Base-by-base conservation (phyloP, 768 basidiomycete species). In the Tephrocybe sp. region DNA sequence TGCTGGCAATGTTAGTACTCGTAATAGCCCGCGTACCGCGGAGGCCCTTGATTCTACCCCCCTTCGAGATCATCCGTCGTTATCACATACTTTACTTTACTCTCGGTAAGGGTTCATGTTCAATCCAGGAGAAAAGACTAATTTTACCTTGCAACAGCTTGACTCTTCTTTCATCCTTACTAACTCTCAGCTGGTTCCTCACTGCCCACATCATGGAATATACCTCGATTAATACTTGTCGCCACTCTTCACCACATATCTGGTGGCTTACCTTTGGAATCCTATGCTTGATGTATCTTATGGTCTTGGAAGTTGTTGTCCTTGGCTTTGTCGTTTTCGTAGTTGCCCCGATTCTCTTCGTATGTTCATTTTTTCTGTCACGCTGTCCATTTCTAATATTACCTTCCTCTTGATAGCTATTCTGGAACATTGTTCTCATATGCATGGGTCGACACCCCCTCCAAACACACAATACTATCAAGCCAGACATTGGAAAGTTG, bases 201-300 rank as follows among this genome's bases (percentile, higher is more conserved):
- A 85, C 83, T 15, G 88, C 90, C 10, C 87, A 93, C 62, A 84
- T 91, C 24, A 71, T 93, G 48, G 78, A 84, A 54, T 93, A 91
- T 61, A 87, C 87, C 14, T 87, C 90, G 7, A 71, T 89, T 24
- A 73, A 84, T 55, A 80, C 84, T 14, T 93, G 91, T 51, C 85
- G 91, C 17, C 68, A 74, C 51, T 73, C 86, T 0, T 80, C 90
- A 11, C 91, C 91, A 7, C 86, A 91, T 57, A 70, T 93, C 28
- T 93, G 90, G 90, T 93, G 89, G 88, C 79, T 92, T 40, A 82
- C 80, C 18, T 91, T 93, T 64, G 85, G 81, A 30, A 85, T 93
- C 58, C 70, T 93, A 12, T 84, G 86, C 68, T 81, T 88, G 36
- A 84, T 88, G 73, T 93, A 93, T 62, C 60, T 92, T 48, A 83